phyloP scores from a whole-genome alignment of 306 rosid genomes.

The Lathyrus aphaca region DNA sequence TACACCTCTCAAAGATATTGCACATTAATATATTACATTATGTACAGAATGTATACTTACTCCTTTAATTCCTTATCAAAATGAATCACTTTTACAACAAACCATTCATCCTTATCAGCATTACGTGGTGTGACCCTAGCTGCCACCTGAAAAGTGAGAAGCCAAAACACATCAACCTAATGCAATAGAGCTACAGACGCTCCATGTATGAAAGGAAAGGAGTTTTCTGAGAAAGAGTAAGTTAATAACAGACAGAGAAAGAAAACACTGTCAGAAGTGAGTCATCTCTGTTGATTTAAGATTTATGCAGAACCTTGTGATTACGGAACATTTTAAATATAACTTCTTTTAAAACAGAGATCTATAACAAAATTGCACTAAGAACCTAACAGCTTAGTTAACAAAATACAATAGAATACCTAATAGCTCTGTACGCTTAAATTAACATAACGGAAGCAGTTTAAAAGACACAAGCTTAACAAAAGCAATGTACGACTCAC shows the following conservation, averaged over 20 bases:
- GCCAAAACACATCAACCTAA: constrained; percentile 40
- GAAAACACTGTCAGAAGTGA: neutral
- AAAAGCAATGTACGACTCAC: constrained; percentile 23
- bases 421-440: constrained; percentile 3
- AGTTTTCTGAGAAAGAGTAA: neutral
- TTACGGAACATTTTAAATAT: constrained; percentile 1
- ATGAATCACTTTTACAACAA: constrained; percentile 92
- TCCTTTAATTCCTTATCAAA: constrained; percentile 91
- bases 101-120: constrained; percentile 94
- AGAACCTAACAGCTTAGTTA: neutral
- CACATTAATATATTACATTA: neutral
- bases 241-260: neutral
- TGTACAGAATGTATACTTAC: constrained; percentile 57
- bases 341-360: neutral
- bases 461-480: constrained; percentile 4
- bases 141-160: constrained; percentile 71
- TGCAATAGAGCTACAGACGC: constrained; percentile 24
- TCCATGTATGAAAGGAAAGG: constrained; percentile 13
- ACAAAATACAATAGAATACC: constrained; percentile 6
- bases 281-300: neutral
- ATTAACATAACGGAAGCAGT: constrained; percentile 13
- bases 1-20: neutral
- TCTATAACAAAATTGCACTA: neutral
- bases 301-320: constrained; percentile 9
- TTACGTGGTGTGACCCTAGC: constrained; percentile 87